A percentile compares a stretch with the other conserved stretches of the same genome.
phyloP scores from a whole-genome alignment of 1,284 basidiomycete genomes.

The Apiotrichum laibachii region DNA sequence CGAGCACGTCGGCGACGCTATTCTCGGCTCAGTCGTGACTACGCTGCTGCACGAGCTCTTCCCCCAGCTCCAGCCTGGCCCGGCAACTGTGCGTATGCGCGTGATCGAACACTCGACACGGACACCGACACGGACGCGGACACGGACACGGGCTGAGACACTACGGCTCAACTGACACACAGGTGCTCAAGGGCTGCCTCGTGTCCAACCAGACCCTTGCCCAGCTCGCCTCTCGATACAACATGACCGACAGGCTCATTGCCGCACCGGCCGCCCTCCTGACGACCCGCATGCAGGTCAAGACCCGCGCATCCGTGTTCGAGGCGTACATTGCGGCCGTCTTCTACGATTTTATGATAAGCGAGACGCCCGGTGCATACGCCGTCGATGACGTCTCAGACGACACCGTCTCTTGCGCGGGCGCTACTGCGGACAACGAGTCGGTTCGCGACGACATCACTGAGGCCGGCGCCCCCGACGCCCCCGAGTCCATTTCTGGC shows the following conservation, averaged over 20 bases:
- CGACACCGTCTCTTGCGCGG: neutral
- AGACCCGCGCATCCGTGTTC: constrained; percentile 33
- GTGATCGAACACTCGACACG: too few species aligned
- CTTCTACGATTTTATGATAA: constrained; percentile 31
- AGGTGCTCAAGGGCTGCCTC: constrained; percentile 36
- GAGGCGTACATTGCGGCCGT: constrained; percentile 45
- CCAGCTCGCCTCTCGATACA: constrained; percentile 32
- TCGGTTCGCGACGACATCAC: neutral
- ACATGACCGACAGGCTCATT: constrained; percentile 26
- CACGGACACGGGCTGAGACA: too few species aligned
- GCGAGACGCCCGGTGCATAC: constrained; percentile 14
- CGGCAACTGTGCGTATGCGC: constrained; percentile 32
- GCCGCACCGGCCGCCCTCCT: constrained; percentile 18
- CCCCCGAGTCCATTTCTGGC: neutral
- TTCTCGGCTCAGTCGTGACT: constrained; percentile 34
- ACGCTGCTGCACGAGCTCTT: constrained; percentile 38
- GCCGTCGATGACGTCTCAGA: neutral
- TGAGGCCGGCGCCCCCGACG: neutral
- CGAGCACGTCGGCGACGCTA: constrained; percentile 43
- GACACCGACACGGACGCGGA: too few species aligned
- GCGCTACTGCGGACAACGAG: constrained; percentile 11
- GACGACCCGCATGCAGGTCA: constrained; percentile 22
- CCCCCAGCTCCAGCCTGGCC: constrained; percentile 34
- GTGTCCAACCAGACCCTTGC: constrained; percentile 36
- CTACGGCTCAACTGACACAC: neutral